Base-by-base conservation (phyloP, 2,329 filamentous ascomycete genomes). In the Calonectria ilicicola region DNA sequence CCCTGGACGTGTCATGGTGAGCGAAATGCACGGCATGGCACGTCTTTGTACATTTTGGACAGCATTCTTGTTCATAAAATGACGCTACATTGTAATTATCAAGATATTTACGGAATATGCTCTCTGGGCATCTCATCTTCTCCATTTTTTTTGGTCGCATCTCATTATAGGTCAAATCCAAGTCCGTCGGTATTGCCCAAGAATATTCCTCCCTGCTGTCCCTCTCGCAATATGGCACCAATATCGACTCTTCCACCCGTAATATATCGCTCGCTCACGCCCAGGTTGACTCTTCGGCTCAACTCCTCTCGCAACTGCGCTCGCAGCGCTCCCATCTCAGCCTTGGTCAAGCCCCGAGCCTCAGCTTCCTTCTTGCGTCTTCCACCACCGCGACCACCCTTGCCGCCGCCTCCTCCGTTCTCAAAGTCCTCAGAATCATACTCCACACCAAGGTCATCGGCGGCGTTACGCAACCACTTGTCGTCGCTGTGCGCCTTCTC, bases 391-490 rank as follows among this genome's bases (percentile, higher is more conserved):
- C 95, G 89, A 0, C 94, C 93, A 62, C 90, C 90, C 79, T 89
- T 89, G 67, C 87, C 88, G 8, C 92, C 91, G 9, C 87, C 88
- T 46, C 87, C 88, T 46, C 89, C 93, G 70, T 95, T 93, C 49
- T 93, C 94, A 74, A 98, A 93, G 56, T 97, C 95, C 42, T 98
- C 95, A 72, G 92, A 94, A 81, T 98, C 95, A 81, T 98, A 98
- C 65, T 98, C 96, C 0, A 98, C 94, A 1, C 97, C 97, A 0
- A 99, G 88, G 75, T 98, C 96, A 70, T 98, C 95, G 0, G 97
- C 97, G 0, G 95, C 96, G 60, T 91, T 91, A 51, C 91, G 91
- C 78, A 98, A 87, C 92, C 96, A 97, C 69, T 95, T 91, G 76
- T 98, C 94, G 78, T 98, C 94, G 79, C 93, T 93, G 68, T 91